phyloP scores from a whole-genome alignment of 208 protist genomes.

The Porcisia deanei region DNA sequence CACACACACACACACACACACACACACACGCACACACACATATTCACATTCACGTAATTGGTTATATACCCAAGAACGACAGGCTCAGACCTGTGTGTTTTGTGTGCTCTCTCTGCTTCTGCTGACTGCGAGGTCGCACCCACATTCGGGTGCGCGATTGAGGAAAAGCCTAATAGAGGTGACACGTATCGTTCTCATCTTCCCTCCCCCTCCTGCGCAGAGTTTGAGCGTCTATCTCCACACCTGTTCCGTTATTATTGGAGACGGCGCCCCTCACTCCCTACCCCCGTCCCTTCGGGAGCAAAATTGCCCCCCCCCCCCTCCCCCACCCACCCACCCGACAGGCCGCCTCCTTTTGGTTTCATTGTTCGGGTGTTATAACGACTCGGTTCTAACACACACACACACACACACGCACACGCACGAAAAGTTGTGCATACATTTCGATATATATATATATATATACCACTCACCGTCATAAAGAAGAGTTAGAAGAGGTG shows the following conservation, averaged over 20 bases:
- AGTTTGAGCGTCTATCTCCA: not conserved
- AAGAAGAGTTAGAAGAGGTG: too few species aligned
- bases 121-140: not conserved
- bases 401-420: too few species aligned
- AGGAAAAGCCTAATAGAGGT: not conserved
- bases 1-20: not conserved
- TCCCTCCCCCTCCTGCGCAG: not conserved
- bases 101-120: not conserved
- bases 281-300: too few species aligned
- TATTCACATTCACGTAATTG: not conserved
- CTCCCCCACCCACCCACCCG: not conserved
- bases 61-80: not conserved
- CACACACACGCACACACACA: not conserved
- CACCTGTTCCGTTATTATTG: not conserved
- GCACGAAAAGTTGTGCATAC: too few species aligned
- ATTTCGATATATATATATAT: too few species aligned
- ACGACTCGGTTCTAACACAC: too few species aligned
- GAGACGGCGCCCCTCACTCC: not conserved
- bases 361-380: not conserved
- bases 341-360: not conserved
- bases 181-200: conserved; percentile 2
- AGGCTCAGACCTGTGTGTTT: not conserved
- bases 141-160: not conserved
- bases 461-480: too few species aligned
- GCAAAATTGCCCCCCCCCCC: not conserved